Evolutionary conservation across 331 rosid genomes (phyloP), one percentile per base, ranked within the genome.

Genomic region (Malus hybrid): DNA sequence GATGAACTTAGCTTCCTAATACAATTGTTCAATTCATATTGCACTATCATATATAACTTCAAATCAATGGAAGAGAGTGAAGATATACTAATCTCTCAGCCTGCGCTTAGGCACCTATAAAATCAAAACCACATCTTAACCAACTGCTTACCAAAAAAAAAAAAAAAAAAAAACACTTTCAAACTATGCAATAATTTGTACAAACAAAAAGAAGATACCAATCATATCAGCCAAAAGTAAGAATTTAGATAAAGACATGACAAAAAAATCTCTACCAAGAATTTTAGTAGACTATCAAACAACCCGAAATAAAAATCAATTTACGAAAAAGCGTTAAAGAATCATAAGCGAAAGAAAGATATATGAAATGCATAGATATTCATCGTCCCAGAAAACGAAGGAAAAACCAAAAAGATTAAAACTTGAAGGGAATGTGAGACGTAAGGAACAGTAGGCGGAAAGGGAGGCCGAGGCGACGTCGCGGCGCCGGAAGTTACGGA

Each of bases 401-500:
- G 4, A 63, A 31, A 14, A 29, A 64, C 32, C 5, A 33, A 6
- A 19, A 18, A 34, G 48, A 10, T 8, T 2, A 6, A 22, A 64
- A 64, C 5, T 28, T 64, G 4, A 14, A 24, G 3, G 29, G 16
- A 70, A 11, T 3, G 29, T 13, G 10, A 19, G 62, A 61, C 85
- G 4, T 78, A 91, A 96, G 76, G 96, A 88, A 78, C 93, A 83
- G 81, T 52, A 86, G 71, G 89, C 87, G 2, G 88, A 83, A 74
- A 86, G 31, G 59, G 98, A 75, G 11, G 92, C 78, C 6, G 97
- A 82, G 1, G 89, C 85, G 4, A 86, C 73, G 20, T 90, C 93
- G 1, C 93, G 88, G 66, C 90, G 91, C 32, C 90, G 90, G 16
- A 93, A 79, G 70, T 89, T 83, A 62, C 90, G 92, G 67, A 93